phyloP scores from a whole-genome alignment of 2,329 filamentous ascomycete species.

The Tolypocladium paradoxum region DNA sequence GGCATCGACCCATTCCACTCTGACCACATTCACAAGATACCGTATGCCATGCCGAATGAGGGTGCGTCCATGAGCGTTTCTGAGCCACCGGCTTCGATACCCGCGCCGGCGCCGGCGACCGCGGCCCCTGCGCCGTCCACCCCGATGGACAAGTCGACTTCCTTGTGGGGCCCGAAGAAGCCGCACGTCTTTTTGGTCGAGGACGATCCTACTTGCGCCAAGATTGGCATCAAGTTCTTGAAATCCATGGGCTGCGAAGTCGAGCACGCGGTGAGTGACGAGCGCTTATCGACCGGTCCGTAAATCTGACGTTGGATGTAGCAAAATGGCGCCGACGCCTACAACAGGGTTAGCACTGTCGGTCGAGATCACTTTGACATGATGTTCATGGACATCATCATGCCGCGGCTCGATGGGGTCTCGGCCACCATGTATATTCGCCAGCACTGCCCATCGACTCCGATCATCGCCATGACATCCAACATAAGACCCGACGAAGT shows the following conservation, averaged over 20 bases:
- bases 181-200: conserved; percentile 87
- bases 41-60: conserved; percentile 63
- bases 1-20: conserved; percentile 92
- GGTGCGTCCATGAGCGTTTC: conserved; percentile 27
- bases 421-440: conserved; percentile 90
- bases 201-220: conserved; percentile 58
- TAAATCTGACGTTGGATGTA: conserved; percentile 9
- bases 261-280: conserved; percentile 49
- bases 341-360: conserved; percentile 60
- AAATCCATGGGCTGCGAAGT: conserved; percentile 55
- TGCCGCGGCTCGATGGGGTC: conserved; percentile 92
- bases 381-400: conserved; percentile 90
- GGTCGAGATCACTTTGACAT: conserved; percentile 45
- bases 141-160: conserved; percentile 26
- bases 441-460: conserved; percentile 69
- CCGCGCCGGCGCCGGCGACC: conserved; percentile 6
- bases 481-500: conserved; percentile 97
- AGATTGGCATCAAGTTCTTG: conserved; percentile 58
- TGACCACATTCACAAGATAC: conserved; percentile 90
- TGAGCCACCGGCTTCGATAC: conserved; percentile 19
- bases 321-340: conserved; percentile 77
- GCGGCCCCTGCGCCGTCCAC: conserved; percentile 13
- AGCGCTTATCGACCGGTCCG: background rate
- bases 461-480: conserved; percentile 97
- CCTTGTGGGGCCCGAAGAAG: conserved; percentile 46